Conservation (phyloP, 2,329 filamentous ascomycete genomes). For the Dactylonectria estremocensis region DNA sequence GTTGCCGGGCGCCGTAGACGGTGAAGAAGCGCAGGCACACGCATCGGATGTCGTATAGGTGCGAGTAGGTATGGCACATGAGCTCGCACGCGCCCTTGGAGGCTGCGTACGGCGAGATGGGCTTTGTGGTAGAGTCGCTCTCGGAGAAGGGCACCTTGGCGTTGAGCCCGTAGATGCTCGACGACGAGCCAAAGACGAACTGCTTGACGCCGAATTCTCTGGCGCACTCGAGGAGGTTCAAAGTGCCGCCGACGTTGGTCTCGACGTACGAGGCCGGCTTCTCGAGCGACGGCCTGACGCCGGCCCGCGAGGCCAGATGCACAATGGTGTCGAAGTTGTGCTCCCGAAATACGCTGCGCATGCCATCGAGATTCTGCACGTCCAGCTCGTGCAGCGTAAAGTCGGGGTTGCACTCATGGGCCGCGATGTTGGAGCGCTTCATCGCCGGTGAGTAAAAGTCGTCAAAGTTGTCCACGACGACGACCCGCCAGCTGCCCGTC, state of each 20-base stretch:
- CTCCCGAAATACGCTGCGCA: slow-evolving; percentile 37
- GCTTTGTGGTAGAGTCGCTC: slow-evolving; percentile 31
- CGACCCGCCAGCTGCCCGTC: slow-evolving; percentile 40
- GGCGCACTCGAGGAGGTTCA: slow-evolving; percentile 45
- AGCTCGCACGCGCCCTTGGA: slow-evolving; percentile 41
- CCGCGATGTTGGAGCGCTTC: slow-evolving; percentile 43
- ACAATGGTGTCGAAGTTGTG: slow-evolving; percentile 38
- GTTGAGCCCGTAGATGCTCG: slow-evolving; percentile 44
- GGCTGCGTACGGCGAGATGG: slow-evolving; percentile 45
- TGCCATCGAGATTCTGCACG: slow-evolving; percentile 22
- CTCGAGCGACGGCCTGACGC: slow-evolving; percentile 42
- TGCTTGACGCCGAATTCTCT: slow-evolving; percentile 40
- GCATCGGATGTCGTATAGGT: slow-evolving; percentile 44
- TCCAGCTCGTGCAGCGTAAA: slow-evolving; percentile 41
- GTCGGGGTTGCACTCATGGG: slow-evolving; percentile 35
- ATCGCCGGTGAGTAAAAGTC: slow-evolving; percentile 39
- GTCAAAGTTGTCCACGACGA: slow-evolving; percentile 46
- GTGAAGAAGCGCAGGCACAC: slow-evolving; percentile 47
- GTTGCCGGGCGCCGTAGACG: slow-evolving; percentile 45
- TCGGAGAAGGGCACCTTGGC: slow-evolving; percentile 43
- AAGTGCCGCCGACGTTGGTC: slow-evolving; percentile 42
- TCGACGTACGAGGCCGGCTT: slow-evolving; percentile 40
- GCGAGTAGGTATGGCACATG: slow-evolving; percentile 44
- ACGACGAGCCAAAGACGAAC: slow-evolving; percentile 45
- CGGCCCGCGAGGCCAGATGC: slow-evolving; percentile 42